Evolutionary conservation across 1,139 yeast genomes (phyloP).

Genomic region (Kodamaea suecica): DNA sequence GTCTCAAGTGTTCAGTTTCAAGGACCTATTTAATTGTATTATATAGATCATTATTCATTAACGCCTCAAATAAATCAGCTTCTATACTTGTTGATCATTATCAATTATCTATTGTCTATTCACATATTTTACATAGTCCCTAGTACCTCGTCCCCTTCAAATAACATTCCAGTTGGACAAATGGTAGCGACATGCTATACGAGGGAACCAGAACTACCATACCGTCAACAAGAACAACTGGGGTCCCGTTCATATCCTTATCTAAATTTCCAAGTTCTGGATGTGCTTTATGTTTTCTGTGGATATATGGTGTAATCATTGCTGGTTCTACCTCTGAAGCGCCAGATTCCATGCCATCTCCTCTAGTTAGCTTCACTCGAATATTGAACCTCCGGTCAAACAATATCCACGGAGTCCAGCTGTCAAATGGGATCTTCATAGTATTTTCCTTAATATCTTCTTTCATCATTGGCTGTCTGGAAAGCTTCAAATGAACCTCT

Average conservation of each 20-base stretch:
- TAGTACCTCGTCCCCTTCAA: constrained; percentile 4
- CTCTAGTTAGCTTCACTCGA: too few relatives aligned
- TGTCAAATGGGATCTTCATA: constrained; percentile 3
- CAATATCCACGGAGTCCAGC: constrained; percentile 29
- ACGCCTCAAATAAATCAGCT: too few relatives aligned
- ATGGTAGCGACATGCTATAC: constrained; percentile 11
- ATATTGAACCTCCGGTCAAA: constrained; percentile 31
- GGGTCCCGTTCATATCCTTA: constrained; percentile 9
- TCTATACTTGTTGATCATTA: too few relatives aligned
- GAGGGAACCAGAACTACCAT: constrained; percentile 24
- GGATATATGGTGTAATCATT: constrained; percentile 19
- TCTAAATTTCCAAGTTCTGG: background rate
- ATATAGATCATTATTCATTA: too few relatives aligned
- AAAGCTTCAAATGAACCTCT: constrained; percentile 11
- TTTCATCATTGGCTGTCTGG: constrained; percentile 26
- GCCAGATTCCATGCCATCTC: too few relatives aligned
- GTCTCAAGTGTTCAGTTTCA: too few relatives aligned
- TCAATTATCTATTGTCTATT: too few relatives aligned
- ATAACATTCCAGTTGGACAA: constrained; percentile 4
- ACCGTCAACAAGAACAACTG: constrained; percentile 8
- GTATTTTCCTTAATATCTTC: constrained; percentile 14
- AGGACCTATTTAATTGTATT: too few relatives aligned
- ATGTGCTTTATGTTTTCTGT: constrained; percentile 10
- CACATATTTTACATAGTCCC: too few relatives aligned
- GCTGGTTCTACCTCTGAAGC: background rate